Base-by-base conservation (phyloP, 371 early-diverging fungal genomes). In the Mucor saturninus region DNA sequence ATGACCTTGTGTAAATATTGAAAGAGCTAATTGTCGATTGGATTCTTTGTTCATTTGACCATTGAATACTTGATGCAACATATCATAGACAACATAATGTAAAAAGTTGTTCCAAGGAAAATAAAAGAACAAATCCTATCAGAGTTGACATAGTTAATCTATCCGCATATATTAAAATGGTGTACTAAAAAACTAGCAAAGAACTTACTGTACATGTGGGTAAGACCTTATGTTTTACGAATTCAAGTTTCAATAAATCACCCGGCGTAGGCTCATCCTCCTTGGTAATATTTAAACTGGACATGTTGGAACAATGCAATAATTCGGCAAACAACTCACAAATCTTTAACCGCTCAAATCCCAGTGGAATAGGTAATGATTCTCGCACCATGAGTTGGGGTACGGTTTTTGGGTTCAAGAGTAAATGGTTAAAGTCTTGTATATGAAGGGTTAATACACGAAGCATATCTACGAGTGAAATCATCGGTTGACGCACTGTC, bases 321-420 rank as follows among this genome's bases (percentile, higher is more conserved):
- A 98, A 69, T 73, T 98, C 98, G 3, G 98, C 98, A 85, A 96
- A 93, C 57, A 98, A 86, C 77, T 98, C 98, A 71, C 96, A 95
- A 8, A 94, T 91, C 67, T 93, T 92, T 49, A 98, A 81, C 5
- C 97, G 83, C 73, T 96, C 97, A 65, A 94, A 92, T 5, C 98
- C 98, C 39, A 98, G 82, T 5, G 97, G 95, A 21, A 72, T 74
- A 8, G 91, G 83, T 4, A 91, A 89, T 62, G 71, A 73, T 35
- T 55, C 37, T 35, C 15, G 42, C 15, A n/a, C 49, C 4, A 31
- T 35, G 14, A 37, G 77, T 84, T 74, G 8, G 21, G 50, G 28
- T 11, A 30, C 31, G 13, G 50, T 13, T 75, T 86, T 59, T 6
- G 78, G 91, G 43, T 75, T 71, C 9, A 82, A 64, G 29, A 94